Evolutionary conservation across 2,329 filamentous ascomycete genomes (phyloP), one percentile per base, ranked within the genome.

Genomic region (Colletotrichum endophyticum): DNA sequence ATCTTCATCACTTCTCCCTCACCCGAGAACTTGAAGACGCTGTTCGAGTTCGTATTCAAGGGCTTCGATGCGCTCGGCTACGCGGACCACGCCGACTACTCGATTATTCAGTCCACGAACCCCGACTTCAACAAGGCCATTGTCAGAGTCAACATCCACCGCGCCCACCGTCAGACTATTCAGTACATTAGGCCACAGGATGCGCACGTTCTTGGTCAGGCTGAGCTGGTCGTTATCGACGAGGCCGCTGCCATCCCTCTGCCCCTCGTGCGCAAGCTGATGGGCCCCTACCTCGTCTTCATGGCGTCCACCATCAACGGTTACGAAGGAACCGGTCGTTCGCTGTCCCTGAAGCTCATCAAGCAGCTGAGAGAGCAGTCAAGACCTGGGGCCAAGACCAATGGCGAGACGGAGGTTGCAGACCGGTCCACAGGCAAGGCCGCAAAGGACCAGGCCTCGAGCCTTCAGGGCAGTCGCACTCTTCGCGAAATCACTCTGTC

Each of bases 221-320:
- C 97, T 6, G 97, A 99, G 84, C 87, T 99, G 53, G 88, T 99
- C 13, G 96, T 99, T 11, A 99, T 99, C 78, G 97, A 99, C 85
- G 97, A 99, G 86, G 97, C 97, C 19, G 97, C 97, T 15, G 98
- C 98, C 3, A 99, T 99, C 78, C 97, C 98, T 15, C 86, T 99
- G 13, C 97, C 97, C 1, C 88, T 99, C 4, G 97, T 99, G 9
- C 91, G 94, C 80, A 98, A 98, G 86, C 89, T 99, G 56, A 96
- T 99, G 92, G 97, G 97, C 0, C 96, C 96, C 16, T 99, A 99
- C 85, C 89, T 99, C 49, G 96, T 99, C 11, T 99, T 99, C 86
- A 99, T 99, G 97, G 96, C 98, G 1, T 99, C 97, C 1, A 99
- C 97, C 3, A 98, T 99, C 87, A 99, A 99, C 83, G 97, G 97